Evolutionary conservation across 345 rosid genomes (phyloP).

Genomic region (Eucalyptus tenuipes): DNA sequence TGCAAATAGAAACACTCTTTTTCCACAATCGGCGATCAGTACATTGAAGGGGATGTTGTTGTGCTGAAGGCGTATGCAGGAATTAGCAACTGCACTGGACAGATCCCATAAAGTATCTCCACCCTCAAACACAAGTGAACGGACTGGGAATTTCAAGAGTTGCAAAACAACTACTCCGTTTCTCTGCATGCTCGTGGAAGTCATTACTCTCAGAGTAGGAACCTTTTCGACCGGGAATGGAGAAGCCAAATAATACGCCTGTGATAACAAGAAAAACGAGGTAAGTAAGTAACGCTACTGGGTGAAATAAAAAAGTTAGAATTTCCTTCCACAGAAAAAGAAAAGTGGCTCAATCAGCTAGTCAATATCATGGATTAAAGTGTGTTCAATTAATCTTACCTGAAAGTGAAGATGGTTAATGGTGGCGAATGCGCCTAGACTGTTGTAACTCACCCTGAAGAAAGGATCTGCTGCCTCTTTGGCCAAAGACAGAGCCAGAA

Average conservation of each 20-base stretch:
- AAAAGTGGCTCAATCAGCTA: neutral
- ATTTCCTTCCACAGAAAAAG: neutral
- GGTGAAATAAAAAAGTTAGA: neutral
- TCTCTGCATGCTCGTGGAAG: neutral
- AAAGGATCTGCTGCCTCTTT: slow-evolving; percentile 29
- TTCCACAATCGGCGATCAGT: slow-evolving; percentile 28
- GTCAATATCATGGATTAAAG: neutral
- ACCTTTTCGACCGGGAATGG: slow-evolving; percentile 33
- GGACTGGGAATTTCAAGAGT: slow-evolving; percentile 31
- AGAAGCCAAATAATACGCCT: slow-evolving; percentile 32
- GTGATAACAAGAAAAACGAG: neutral
- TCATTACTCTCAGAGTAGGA: slow-evolving; percentile 11
- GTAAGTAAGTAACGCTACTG: neutral
- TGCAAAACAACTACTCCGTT: slow-evolving; percentile 13
- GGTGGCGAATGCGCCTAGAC: slow-evolving; percentile 38
- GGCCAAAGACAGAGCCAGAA: slow-evolving; percentile 41
- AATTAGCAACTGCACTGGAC: slow-evolving; percentile 18
- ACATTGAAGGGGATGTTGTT: slow-evolving; percentile 34
- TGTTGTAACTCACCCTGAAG: slow-evolving; percentile 47
- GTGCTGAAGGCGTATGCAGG: slow-evolving; percentile 31
- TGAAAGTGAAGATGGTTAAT: slow-evolving; percentile 49
- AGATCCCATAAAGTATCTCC: slow-evolving; percentile 9
- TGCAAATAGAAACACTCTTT: slow-evolving; percentile 21
- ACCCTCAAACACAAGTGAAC: slow-evolving; percentile 26
- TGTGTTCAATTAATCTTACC: slow-evolving; percentile 4